These are phyloP conservation scores for Loxodes magnus DNA, from an alignment of 73 alveolate genomes.

Conservation along the genomic window DNA sequence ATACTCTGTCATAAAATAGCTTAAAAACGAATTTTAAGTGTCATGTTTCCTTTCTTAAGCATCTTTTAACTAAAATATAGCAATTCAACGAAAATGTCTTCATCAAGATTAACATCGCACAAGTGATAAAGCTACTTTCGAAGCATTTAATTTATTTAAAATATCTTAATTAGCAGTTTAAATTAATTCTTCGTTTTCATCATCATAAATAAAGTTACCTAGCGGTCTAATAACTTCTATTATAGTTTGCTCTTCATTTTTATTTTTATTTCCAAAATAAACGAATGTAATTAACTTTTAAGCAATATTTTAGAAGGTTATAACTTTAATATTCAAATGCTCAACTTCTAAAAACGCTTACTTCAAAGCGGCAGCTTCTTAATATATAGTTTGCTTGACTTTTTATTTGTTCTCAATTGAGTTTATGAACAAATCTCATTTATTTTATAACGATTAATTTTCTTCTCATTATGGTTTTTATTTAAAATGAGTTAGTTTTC, in stretches of 20 bases:
- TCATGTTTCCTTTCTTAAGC: slow-evolving; percentile 38
- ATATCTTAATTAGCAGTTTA: too few species aligned
- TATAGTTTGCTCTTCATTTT: background rate
- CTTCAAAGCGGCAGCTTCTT: too few species aligned
- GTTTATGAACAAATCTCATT: too few species aligned
- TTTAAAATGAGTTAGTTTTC: too few species aligned
- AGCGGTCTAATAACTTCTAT: background rate
- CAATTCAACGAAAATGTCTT: slow-evolving; percentile 19
- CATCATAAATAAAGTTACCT: background rate
- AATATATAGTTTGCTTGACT: too few species aligned
- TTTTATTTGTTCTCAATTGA: too few species aligned
- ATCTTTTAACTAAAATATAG: slow-evolving; percentile 24
- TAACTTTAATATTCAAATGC: too few species aligned
- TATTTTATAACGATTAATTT: too few species aligned
- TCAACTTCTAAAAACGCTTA: too few species aligned
- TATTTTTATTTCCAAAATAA: background rate
- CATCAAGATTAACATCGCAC: slow-evolving; percentile 17
- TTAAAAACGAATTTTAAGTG: slow-evolving; percentile 27
- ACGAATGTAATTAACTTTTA: background rate
- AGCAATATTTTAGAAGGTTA: too few species aligned
- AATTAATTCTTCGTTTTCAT: background rate
- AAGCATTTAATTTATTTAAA: too few species aligned
- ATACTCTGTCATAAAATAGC: slow-evolving; percentile 22
- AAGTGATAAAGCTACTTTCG: background rate
- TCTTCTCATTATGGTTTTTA: too few species aligned